These are phyloP conservation scores for Ceratocystis eucalypticola DNA, from an alignment of 2,329 filamentous ascomycete species.

Conservation along the genomic window DNA sequence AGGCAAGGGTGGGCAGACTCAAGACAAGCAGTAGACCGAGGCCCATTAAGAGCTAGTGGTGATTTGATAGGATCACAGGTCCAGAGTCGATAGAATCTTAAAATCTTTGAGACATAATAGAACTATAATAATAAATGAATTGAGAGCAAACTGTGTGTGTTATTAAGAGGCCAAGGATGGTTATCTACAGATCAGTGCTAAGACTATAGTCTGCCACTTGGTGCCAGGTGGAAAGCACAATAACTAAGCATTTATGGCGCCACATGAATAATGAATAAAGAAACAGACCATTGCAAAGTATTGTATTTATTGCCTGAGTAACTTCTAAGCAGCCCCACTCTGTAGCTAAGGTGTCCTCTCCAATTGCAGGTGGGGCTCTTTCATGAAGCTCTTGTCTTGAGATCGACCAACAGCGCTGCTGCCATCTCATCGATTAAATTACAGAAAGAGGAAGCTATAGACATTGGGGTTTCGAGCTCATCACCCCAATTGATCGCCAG, in stretches of 20 bases:
- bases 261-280: neutral
- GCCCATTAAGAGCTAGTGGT: neutral
- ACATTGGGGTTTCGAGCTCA: too few relatives aligned
- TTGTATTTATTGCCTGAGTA: neutral
- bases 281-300: neutral
- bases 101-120: too few relatives aligned
- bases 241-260: neutral
- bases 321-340: neutral
- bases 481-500: too few relatives aligned
- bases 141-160: too few relatives aligned
- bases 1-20: neutral
- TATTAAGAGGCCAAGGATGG: too few relatives aligned
- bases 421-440: neutral
- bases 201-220: too few relatives aligned
- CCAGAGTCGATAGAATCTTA: too few relatives aligned
- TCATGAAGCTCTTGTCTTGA: neutral
- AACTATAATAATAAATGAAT: too few relatives aligned
- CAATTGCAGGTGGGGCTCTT: neutral
- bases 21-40: slow-evolving; percentile 2
- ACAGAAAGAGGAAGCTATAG: neutral
- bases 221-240: too few relatives aligned
- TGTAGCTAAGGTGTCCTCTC: slow-evolving; percentile 7
- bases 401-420: neutral
- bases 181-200: too few relatives aligned
- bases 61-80: neutral